Evolutionary conservation across 2,329 filamentous ascomycete genomes (phyloP), one percentile per base, ranked within the genome.

Genomic region (Paraphoma chrysanthemicola): DNA sequence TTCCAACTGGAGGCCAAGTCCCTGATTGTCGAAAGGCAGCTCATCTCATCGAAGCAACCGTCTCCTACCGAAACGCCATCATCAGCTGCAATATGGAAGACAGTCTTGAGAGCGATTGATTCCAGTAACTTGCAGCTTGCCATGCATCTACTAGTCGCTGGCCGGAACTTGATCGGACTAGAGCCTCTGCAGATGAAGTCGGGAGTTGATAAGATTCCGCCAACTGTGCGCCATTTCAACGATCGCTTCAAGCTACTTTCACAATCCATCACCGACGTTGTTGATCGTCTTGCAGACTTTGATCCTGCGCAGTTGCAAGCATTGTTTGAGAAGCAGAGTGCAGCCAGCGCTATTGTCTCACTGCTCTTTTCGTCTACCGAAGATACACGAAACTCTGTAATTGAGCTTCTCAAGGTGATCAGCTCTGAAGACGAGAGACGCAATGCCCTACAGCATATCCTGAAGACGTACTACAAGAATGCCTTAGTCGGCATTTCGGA

Each of bases 361-460:
- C 85, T 92, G 16, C 86, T 97, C 6, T 88, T 97, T 53, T 93
- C 93, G 43, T 91, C 92, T 14, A 89, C 96, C 64, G 82, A 90
- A 53, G 85, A 88, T 55, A 88, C 95, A 33, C 92, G 92, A 59
- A 89, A 93, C 71, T 90, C 91, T 14, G 89, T 91, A 1, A 85
- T 93, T 6, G 90, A 93, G 63, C 80, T 98, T 29, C 85, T 98
- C 62, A 97, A 97, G 76, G 87, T 87, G 36, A 86, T 94, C 67
- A 95, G 91, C 36, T 86, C 85, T 8, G 87, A 96, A 73, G 83
- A 84, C 51, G 83, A 82, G 57, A 81, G 87, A 53, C 79, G 83
- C 59, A 86, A 88, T 62, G 87, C 86, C 14, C 78, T 90, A 12
- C 83, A 83, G 44, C 82, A 88, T 66, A 75, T 89, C n/a, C 70